Evolutionary conservation across 306 rosid genomes (phyloP).

Genomic region (Lathyrus aphaca): DNA sequence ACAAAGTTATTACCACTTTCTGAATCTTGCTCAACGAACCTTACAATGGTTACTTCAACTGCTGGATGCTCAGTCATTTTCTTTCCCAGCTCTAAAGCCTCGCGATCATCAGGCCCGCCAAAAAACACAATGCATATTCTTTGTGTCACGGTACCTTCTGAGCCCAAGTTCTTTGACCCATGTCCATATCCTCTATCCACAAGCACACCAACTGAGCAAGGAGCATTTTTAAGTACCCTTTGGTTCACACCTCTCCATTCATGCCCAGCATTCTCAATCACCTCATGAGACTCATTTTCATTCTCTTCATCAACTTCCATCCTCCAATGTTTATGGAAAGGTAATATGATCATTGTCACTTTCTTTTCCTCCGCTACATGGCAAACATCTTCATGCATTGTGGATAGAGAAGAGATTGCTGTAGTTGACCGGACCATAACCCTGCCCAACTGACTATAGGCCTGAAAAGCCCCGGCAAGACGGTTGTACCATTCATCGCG

Average conservation of each 20-base stretch:
- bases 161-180: constrained; percentile 37
- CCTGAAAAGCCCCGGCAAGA: constrained; percentile 60
- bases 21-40: constrained; percentile 49
- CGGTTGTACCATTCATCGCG: constrained; percentile 54
- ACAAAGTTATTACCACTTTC: constrained; percentile 19
- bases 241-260: constrained; percentile 79
- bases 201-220: constrained; percentile 73
- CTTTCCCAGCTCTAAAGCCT: constrained; percentile 65
- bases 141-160: constrained; percentile 10
- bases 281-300: constrained; percentile 17
- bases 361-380: constrained; percentile 74
- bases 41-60: constrained; percentile 46
- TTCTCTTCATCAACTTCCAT: constrained; percentile 11
- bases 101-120: constrained; percentile 89
- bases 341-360: constrained; percentile 68
- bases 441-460: constrained; percentile 60
- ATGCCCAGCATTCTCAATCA: constrained; percentile 57
- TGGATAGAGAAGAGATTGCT: constrained; percentile 62
- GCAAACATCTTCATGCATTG: constrained; percentile 82
- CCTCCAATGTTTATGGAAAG: constrained; percentile 74
- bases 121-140: constrained; percentile 62
- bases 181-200: constrained; percentile 73
- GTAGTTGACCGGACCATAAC: constrained; percentile 71
- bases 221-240: constrained; percentile 65
- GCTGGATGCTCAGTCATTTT: constrained; percentile 74